phyloP scores from a whole-genome alignment of 2,329 filamentous ascomycete species.

The Pyricularia grisea region DNA sequence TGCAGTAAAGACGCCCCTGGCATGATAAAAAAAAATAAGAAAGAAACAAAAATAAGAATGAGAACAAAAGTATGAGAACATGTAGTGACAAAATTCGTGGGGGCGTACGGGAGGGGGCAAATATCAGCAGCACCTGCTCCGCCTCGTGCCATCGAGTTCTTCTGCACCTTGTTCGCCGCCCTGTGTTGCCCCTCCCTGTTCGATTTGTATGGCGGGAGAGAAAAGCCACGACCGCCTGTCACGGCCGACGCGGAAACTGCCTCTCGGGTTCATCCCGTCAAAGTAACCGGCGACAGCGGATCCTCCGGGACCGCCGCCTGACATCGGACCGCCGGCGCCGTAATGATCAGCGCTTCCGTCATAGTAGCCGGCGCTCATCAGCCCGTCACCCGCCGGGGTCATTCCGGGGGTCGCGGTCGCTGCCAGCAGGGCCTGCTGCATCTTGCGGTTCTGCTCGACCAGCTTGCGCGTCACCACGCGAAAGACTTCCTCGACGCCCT shows the following conservation, averaged over 20 bases:
- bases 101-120: background rate
- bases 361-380: slow-evolving; percentile 11
- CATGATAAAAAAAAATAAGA: background rate
- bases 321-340: slow-evolving; percentile 3
- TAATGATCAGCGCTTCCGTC: slow-evolving; percentile 8
- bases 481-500: slow-evolving; percentile 95
- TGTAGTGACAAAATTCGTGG: background rate
- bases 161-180: slow-evolving; percentile 2
- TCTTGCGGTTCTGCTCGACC: slow-evolving; percentile 54
- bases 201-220: slow-evolving; percentile 39
- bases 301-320: slow-evolving; percentile 5
- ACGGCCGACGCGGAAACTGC: slow-evolving; percentile 47
- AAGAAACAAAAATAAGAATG: background rate
- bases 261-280: slow-evolving; percentile 35
- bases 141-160: slow-evolving; percentile 1
- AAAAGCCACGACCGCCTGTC: slow-evolving; percentile 53
- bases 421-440: slow-evolving; percentile 48
- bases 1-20: background rate
- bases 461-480: slow-evolving; percentile 56
- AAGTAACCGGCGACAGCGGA: slow-evolving; percentile 31
- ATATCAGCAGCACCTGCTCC: slow-evolving; percentile 9
- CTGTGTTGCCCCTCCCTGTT: slow-evolving; percentile 22
- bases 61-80: background rate
- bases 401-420: slow-evolving; percentile 42
- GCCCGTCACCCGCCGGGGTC: slow-evolving; percentile 34